Conservation (phyloP, 2,329 filamentous ascomycete species). For the Neonectria neomacrospora region DNA sequence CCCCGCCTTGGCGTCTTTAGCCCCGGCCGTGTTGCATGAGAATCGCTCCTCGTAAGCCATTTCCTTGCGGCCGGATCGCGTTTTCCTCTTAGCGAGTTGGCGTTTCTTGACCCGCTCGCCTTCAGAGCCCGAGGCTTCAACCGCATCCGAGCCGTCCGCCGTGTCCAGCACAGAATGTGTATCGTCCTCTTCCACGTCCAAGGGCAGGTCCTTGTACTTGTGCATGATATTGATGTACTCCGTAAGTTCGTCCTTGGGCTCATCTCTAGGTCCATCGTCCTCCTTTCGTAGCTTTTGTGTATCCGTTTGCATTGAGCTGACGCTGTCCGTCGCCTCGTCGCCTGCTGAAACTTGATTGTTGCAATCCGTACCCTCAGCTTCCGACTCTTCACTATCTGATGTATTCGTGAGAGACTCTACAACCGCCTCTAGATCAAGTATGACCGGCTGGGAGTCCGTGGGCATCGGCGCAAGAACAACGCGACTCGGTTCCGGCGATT, state of each 20-base stretch:
- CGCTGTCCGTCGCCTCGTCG: background rate
- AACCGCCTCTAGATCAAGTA: conserved; percentile 36
- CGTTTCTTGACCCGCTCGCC: conserved; percentile 33
- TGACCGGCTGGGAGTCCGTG: conserved; percentile 42
- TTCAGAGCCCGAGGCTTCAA: conserved; percentile 37
- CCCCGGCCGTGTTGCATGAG: conserved; percentile 65
- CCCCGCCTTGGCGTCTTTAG: conserved; percentile 52
- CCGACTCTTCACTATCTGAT: background rate
- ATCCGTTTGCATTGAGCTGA: background rate
- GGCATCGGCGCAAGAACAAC: conserved; percentile 31
- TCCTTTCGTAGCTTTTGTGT: background rate
- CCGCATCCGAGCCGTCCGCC: conserved; percentile 30
- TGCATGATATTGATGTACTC: conserved; percentile 72
- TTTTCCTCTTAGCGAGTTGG: conserved; percentile 35
- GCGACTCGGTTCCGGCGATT: conserved; percentile 44
- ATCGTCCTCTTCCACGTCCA: conserved; percentile 63
- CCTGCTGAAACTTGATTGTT: conserved; percentile 2
- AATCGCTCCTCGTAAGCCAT: conserved; percentile 61
- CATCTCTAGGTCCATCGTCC: conserved; percentile 54
- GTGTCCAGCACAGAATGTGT: conserved; percentile 42
- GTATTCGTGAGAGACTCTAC: conserved; percentile 10
- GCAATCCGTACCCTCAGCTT: background rate
- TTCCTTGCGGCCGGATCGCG: conserved; percentile 42
- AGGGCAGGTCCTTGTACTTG: conserved; percentile 67
- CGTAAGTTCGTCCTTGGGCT: conserved; percentile 66